Conservation (phyloP, 176 grass and related monocot genomes). For the barley (Hordeum vulgare) region DNA sequence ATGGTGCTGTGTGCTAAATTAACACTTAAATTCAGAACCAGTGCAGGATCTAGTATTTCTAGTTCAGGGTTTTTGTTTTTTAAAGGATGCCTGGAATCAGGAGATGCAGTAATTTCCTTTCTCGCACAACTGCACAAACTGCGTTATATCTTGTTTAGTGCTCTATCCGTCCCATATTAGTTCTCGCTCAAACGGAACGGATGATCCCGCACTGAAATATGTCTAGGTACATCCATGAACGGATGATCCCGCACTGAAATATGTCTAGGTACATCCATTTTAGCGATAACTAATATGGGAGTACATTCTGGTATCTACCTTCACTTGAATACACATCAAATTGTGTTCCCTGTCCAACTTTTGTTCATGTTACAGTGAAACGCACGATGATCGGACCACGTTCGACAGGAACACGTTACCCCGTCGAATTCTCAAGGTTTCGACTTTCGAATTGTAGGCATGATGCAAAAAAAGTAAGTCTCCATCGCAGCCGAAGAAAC, state of each 20-base stretch:
- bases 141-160: no score
- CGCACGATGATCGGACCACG: not conserved
- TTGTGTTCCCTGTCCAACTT: not conserved
- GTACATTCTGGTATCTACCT: not conserved
- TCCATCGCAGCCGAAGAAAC: conserved; percentile 10
- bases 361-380: not conserved
- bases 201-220: no score
- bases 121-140: no score
- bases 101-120: no score
- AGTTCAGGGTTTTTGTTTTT: not conserved
- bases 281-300: no score
- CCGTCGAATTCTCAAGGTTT: not conserved
- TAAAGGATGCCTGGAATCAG: no score
- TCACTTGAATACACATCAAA: not conserved
- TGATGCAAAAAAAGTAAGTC: not conserved
- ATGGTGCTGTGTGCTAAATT: not conserved
- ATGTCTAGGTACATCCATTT: no score
- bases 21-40: not conserved
- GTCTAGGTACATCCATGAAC: no score
- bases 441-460: not conserved
- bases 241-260: no score
- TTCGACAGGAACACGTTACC: not conserved
- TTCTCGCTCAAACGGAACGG: no score
- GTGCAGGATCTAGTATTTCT: not conserved
- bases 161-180: no score